Evolutionary conservation across 495 filamentous ascomycete species (phyloP), one percentile per base, ranked within the genome.

Genomic region (Xylaria venustula): DNA sequence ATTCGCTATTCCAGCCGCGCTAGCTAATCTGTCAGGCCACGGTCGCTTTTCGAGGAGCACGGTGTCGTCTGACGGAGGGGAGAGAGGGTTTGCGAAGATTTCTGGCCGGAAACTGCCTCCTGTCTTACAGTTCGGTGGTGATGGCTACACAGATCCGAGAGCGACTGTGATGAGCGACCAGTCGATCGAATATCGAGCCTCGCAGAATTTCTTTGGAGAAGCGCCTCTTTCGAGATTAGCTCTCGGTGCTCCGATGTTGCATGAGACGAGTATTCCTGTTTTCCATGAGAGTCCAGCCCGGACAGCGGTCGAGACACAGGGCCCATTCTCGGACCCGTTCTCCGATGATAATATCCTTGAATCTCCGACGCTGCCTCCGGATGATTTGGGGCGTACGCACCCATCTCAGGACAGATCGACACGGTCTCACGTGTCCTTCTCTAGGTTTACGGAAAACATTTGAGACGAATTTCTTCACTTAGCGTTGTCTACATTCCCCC

Each of bases 61-160:
- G n/a, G 75, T 69, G 17, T 67, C 73, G 57, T 73, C 81, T 14
- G 77, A 75, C 1, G 72, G 67, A 1, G 79, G 77, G 3, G 81
- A 82, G 37, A 79, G 78, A 66, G 81, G 79, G 3, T 79, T 83
- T 61, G 75, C 82, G 44, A 76, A 79, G 15, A 74, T 93, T 4
- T 88, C 88, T 6, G 90, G 90, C 34, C 80, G 85, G 54, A 91
- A 91, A 64, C 75, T 93, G n/a, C 79, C 83, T 5, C 85, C 90
- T 15, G 88, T 91, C 4, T 74, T 91, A 34, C 80, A 83, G 37
- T 82, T 82, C 34, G 87, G 89, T 45, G 87, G 88, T 19, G 86
- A 91, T 69, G 88, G 88, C 3, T 91, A 86, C 66, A 83, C 83
- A 59, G 88, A 85, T 53, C 75, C 79, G n/a, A 73, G 73, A 60